Evolutionary conservation across 768 basidiomycete genomes (phyloP), one percentile per base, ranked within the genome.

Genomic region (Russula griseocarnosa): DNA sequence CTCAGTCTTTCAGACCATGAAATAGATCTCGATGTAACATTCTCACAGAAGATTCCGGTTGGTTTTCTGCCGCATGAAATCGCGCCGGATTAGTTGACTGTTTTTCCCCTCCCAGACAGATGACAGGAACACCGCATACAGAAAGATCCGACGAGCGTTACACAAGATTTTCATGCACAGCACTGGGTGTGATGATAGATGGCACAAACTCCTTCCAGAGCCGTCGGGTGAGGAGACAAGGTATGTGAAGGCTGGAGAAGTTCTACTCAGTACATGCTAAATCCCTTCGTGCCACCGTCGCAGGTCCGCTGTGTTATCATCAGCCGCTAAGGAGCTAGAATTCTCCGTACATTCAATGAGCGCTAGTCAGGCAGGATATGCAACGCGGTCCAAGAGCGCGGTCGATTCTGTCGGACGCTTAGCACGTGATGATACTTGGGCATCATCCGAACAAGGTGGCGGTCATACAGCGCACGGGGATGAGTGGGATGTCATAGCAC

Each of bases 331-430:
- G 57, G 73, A 75, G 36, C 71, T 85, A 9, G 87, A 88, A 62
- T 79, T 81, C 61, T 72, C 63, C 5, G 76, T 75, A 1, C 76
- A 81, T 49, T 76, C 79, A 0, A 78, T 86, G 75, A 81, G 80
- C 18, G 79, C 78, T 49, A 85, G 83, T 0, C 66, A 70, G 10
- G 72, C 74, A 2, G 85, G 86, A 10, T 88, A 89, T 50, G 55
- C 5, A n/a, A 36, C 74, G 73, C 59, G 66, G 20, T 61, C 63
- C 5, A 28, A 4, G n/a, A 34, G 51, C 13, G 58, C 38, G 5
- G 46, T 61, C 28, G 49, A 46, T 28, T 44, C 55, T 26, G 36
- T 66, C n/a, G 55, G 46, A 56, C 32, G 34, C 13, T 47, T 67
- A 20, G 32, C 18, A 13, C 44, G 22, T 16, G 49, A 56, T n/a